Percentiles rank a stretch among this genome's conserved stretches.
phyloP scores from a whole-genome alignment of 140 eudicot species.

The Anethum foeniculum region DNA sequence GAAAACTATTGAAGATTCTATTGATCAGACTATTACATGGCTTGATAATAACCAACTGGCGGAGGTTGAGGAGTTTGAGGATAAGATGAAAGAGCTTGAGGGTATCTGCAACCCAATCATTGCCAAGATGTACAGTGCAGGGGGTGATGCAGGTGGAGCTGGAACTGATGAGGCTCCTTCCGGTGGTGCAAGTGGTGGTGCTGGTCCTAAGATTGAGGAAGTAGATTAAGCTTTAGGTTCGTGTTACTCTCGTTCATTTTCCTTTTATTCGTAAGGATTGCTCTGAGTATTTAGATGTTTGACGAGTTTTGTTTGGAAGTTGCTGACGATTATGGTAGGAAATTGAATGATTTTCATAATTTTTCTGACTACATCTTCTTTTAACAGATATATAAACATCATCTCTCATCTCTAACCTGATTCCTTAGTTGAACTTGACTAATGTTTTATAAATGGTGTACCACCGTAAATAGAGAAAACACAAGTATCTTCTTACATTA shows the following conservation, averaged over 20 bases:
- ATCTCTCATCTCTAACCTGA: background rate
- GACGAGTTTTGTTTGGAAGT: background rate
- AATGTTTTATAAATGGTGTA: too few relatives aligned
- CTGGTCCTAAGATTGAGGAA: conserved; percentile 72
- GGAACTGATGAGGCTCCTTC: conserved; percentile 49
- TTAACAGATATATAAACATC: background rate
- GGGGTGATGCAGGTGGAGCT: conserved; percentile 31
- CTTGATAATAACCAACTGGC: conserved; percentile 53
- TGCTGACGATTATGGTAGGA: background rate
- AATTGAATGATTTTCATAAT: background rate
- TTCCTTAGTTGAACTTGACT: too few relatives aligned
- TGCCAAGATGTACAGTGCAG: conserved; percentile 63
- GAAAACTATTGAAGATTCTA: conserved; percentile 59
- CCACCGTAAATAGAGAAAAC: background rate
- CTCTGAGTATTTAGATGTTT: background rate
- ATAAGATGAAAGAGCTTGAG: conserved; percentile 61
- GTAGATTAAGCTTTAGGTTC: conserved; percentile 34
- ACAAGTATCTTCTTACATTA: too few relatives aligned
- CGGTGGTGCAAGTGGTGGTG: conserved; percentile 43
- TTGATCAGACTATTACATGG: conserved; percentile 54
- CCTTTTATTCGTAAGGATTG: background rate
- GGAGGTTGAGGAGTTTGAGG: conserved; percentile 9
- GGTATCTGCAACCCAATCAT: conserved; percentile 53
- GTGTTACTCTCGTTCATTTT: background rate
- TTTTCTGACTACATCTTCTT: too few relatives aligned